Percentiles rank a stretch among this genome's conserved stretches.
phyloP scores from a whole-genome alignment of 2,329 filamentous ascomycete genomes.

The Boeremia exigua region DNA sequence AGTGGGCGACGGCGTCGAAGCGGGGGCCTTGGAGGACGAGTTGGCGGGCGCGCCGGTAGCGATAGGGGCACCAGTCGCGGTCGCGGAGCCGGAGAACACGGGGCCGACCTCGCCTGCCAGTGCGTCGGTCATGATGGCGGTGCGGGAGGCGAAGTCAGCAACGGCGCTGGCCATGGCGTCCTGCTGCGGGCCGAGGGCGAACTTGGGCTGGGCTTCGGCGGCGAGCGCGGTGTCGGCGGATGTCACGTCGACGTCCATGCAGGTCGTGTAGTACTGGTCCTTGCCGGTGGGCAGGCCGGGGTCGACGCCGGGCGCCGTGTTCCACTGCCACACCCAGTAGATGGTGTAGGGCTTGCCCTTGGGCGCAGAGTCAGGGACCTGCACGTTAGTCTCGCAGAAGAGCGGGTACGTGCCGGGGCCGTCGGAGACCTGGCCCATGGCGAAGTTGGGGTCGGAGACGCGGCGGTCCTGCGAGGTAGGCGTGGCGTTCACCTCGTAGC shows the following conservation, averaged over 20 bases:
- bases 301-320: slow-evolving; percentile 43
- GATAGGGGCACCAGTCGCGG: slow-evolving; percentile 9
- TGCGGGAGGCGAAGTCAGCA: slow-evolving; percentile 48
- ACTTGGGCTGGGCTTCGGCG: slow-evolving; percentile 22
- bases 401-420: slow-evolving; percentile 58
- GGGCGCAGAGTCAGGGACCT: slow-evolving; percentile 71
- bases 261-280: slow-evolving; percentile 66
- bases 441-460: slow-evolving; percentile 60
- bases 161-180: slow-evolving; percentile 52
- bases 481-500: slow-evolving; percentile 75
- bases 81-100: slow-evolving; percentile 24
- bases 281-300: slow-evolving; percentile 53
- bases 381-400: slow-evolving; percentile 81
- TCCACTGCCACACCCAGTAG: slow-evolving; percentile 98
- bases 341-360: slow-evolving; percentile 74
- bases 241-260: slow-evolving; percentile 60
- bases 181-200: slow-evolving; percentile 45
- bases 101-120: slow-evolving; percentile 38
- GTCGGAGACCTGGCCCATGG: slow-evolving; percentile 56
- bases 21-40: neutral
- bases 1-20: neutral
- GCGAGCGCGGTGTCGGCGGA: slow-evolving; percentile 38
- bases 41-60: slow-evolving; percentile 9
- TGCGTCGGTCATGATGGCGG: slow-evolving; percentile 44
- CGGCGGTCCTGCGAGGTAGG: slow-evolving; percentile 66